phyloP scores from a whole-genome alignment of 2,329 filamentous ascomycete genomes.

The Trichophyton rubrum region DNA sequence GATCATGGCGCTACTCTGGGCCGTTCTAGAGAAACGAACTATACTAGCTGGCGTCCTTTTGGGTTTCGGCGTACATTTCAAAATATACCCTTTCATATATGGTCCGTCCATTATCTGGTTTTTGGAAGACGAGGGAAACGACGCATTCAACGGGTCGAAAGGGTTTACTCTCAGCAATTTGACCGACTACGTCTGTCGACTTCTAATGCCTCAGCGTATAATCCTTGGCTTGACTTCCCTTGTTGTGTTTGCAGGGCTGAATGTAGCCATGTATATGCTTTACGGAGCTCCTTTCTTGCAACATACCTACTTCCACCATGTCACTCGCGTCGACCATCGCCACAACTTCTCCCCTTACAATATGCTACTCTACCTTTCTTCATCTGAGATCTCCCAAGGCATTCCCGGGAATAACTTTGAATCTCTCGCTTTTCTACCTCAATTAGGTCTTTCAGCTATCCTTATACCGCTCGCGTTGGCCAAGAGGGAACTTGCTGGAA shows the following conservation, averaged over 20 bases:
- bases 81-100: constrained; percentile 98
- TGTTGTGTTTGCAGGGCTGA: constrained; percentile 59
- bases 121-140: constrained; percentile 16
- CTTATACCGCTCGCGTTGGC: constrained; percentile 64
- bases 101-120: constrained; percentile 46
- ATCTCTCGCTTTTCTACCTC: constrained; percentile 76
- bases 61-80: constrained; percentile 84
- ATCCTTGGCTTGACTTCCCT: constrained; percentile 47
- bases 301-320: constrained; percentile 87
- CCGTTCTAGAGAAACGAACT: constrained; percentile 52
- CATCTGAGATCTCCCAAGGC: constrained; percentile 41
- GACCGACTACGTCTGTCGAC: constrained; percentile 11
- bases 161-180: neutral
- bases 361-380: constrained; percentile 74
- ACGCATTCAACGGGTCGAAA: neutral
- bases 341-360: constrained; percentile 99
- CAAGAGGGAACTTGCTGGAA: constrained; percentile 66
- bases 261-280: constrained; percentile 62
- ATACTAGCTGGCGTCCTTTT: constrained; percentile 60
- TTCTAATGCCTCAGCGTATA: constrained; percentile 30
- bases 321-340: constrained; percentile 85
- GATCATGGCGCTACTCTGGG: constrained; percentile 73
- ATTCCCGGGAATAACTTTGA: constrained; percentile 43
- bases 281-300: constrained; percentile 72
- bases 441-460: constrained; percentile 66